Percentiles rank a stretch among this genome's conserved stretches.
Conservation (phyloP, 208 protist species). For the Trypanosoma cruzi region DNA sequence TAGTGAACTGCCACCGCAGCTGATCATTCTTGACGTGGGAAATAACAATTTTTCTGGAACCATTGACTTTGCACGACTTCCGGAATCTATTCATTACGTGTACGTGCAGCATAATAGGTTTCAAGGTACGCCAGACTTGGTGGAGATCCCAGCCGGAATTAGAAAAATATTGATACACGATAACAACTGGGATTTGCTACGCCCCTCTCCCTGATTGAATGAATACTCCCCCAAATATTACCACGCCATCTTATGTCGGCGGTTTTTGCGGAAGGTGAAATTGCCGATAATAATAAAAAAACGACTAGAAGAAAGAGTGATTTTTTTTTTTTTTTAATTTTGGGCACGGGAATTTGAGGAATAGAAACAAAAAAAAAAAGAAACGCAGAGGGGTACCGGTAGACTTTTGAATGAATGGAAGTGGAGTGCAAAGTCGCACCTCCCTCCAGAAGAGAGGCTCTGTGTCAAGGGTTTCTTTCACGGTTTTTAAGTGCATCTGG, state of each 20-base stretch:
- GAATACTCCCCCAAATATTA: not conserved
- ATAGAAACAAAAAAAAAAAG: constrained; percentile 11
- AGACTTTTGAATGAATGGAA: constrained; percentile 12
- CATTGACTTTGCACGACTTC: constrained; percentile 39
- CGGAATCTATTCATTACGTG: constrained; percentile 34
- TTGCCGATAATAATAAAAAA: too few relatives aligned
- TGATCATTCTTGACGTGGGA: constrained; percentile 42
- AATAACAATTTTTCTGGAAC: constrained; percentile 36
- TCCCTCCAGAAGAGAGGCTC: not conserved
- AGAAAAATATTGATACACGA: constrained; percentile 47
- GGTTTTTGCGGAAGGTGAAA: too few relatives aligned
- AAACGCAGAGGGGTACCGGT: not conserved
- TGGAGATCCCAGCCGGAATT: constrained; percentile 39
- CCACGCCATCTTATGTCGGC: too few relatives aligned
- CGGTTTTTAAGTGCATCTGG: constrained; percentile 18
- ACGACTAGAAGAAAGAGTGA: too few relatives aligned
- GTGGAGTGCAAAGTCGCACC: constrained; percentile 10
- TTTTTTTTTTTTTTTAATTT: too few relatives aligned
- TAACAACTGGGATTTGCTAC: constrained; percentile 53
- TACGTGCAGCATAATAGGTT: constrained; percentile 51
- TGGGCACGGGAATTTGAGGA: constrained; percentile 19
- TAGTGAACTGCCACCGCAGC: constrained; percentile 14
- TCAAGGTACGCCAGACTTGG: constrained; percentile 36
- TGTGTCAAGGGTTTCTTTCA: not conserved
- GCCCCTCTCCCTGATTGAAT: constrained; percentile 19